Evolutionary conservation across 2,329 filamentous ascomycete species (phyloP), one percentile per base, ranked within the genome.

Genomic region (Lasiodiplodia sp.): DNA sequence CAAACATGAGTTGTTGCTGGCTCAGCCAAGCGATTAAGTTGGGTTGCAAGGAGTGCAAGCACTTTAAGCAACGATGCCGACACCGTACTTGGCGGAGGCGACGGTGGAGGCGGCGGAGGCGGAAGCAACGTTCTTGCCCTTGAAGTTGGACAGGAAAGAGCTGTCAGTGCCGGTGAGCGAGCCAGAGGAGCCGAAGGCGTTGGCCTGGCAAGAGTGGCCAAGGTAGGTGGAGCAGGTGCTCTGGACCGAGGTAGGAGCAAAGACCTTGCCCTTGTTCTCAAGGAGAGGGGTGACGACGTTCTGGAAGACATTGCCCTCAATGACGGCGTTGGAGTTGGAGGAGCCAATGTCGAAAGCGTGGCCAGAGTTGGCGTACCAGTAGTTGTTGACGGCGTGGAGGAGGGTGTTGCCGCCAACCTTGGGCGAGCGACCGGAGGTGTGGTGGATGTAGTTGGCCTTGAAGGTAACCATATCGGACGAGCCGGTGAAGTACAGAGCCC

Each of bases 311-410:
- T 87, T 88, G 47, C 87, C 87, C 78, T 89, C 87, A 2, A 84
- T 84, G 25, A 89, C 79, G 53, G 87, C 82, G 70, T 72, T 73
- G 64, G 74, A 73, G 51, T 78, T 80, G 58, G 74, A 70, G 14
- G 57, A 63, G 70, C 75, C 78, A 66, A 75, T 76, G 71, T 88
- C 87, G 75, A 89, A 88, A n/a, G 86, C 85, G 78, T 89, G 87
- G 60, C 84, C 84, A 23, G 78, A 75, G 76, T 84, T 85, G 73
- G 84, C 81, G 75, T 86, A 82, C 80, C 82, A 88, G 83, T 86
- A 88, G 82, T 89, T 89, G 84, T 88, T 89, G 75, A 88, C 85
- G 52, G 85, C 85, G 77, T 89, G 87, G 66, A 89, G 79, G 55
- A 88, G 82, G 67, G 87, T 87, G 76, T 86, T 86, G 23, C 81